These are phyloP conservation scores for Penicillium sp. DNA, from an alignment of 2,329 filamentous ascomycete genomes.

Conservation along the genomic window DNA sequence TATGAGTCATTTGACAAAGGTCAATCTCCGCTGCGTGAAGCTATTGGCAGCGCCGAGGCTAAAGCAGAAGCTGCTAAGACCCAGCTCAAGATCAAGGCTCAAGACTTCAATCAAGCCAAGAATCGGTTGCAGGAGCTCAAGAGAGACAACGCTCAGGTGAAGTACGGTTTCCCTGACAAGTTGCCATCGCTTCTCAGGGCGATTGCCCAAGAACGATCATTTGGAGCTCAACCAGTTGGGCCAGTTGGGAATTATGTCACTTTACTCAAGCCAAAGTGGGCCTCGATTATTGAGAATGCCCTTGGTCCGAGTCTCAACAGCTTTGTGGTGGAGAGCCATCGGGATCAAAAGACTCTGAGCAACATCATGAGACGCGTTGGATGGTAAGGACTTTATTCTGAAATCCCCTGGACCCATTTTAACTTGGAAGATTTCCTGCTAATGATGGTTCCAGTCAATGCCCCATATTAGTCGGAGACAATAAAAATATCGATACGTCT, in stretches of 20 bases:
- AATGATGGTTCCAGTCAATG: conserved; percentile 37
- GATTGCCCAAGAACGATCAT: conserved; percentile 66
- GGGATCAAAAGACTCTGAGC: conserved; percentile 65
- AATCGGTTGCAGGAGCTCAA: conserved; percentile 48
- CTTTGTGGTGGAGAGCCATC: conserved; percentile 74
- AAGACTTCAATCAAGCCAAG: conserved; percentile 52
- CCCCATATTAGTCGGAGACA: conserved; percentile 60
- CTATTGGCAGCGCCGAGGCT: conserved; percentile 31
- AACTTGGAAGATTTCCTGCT: conserved; percentile 5
- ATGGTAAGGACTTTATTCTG: conserved; percentile 38
- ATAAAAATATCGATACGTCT: conserved; percentile 50
- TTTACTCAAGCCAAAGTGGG: conserved; percentile 75
- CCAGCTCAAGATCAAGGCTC: conserved; percentile 41
- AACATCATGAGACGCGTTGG: conserved; percentile 56
- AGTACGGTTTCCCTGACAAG: conserved; percentile 58
- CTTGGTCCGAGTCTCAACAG: conserved; percentile 64
- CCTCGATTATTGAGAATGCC: conserved; percentile 68
- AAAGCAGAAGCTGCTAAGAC: conserved; percentile 19
- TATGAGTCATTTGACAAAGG: conserved; percentile 40
- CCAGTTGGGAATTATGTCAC: conserved; percentile 75
- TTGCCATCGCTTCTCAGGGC: conserved; percentile 59
- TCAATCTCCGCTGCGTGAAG: conserved; percentile 30
- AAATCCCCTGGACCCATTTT: neutral
- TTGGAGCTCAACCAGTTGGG: conserved; percentile 68
- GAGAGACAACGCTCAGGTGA: conserved; percentile 53